Conservation (phyloP, 2,329 filamentous ascomycete species). For the Bipolaris sorokiniana region DNA sequence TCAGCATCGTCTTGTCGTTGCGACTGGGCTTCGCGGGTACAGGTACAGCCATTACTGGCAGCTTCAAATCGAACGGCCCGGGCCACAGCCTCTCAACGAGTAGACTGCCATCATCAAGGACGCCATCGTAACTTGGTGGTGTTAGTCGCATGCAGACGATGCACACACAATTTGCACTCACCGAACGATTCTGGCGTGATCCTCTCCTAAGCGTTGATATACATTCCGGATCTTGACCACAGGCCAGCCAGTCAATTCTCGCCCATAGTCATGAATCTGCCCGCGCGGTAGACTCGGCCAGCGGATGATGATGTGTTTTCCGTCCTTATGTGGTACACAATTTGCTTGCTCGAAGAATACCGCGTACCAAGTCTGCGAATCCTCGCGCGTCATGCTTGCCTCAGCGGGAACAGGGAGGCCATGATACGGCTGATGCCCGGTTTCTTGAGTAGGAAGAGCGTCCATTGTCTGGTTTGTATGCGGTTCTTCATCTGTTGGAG, state of each 20-base stretch:
- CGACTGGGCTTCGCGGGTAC: neutral
- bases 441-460: neutral
- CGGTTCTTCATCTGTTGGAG: neutral
- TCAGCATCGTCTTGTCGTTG: slow-evolving; percentile 10
- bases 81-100: slow-evolving; percentile 8
- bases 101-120: neutral
- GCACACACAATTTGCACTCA: neutral
- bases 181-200: neutral
- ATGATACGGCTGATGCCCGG: neutral
- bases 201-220: neutral
- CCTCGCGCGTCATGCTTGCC: neutral
- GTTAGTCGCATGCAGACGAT: neutral
- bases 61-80: neutral
- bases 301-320: slow-evolving; percentile 2
- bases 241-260: neutral
- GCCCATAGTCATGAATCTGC: neutral
- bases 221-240: neutral
- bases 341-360: neutral
- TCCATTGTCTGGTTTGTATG: neutral
- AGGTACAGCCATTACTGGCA: slow-evolving; percentile 13
- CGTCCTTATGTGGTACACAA: neutral
- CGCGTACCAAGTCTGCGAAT: neutral
- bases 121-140: neutral
- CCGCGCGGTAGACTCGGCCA: neutral
- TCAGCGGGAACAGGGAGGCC: neutral